Evolutionary conservation across 2,329 filamentous ascomycete species (phyloP), one percentile per base, ranked within the genome.

Genomic region (Xylaria sp.): DNA sequence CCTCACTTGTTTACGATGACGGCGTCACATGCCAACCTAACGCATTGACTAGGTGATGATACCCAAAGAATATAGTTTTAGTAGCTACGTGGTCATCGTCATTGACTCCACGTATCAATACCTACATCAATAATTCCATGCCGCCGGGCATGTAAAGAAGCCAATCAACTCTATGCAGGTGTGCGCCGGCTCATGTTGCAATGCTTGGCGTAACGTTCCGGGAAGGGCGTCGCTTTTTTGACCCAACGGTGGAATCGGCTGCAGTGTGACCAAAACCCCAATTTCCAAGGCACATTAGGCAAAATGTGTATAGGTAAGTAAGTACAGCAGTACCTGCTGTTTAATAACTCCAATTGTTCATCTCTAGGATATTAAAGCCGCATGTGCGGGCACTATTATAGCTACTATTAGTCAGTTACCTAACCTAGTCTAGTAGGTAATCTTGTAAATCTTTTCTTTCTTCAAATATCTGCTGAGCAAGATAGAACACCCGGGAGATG

Each of bases 221-320:
- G 34, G 14, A 32, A 53, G 54, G 7, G 24, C 24, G 24, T 27
- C 24, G 34, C n/a, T 51, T 17, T 51, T 24, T 32, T 53, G 11
- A 1, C 11, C 24, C 3, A 42, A 51, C 61, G n/a, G 53, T 24
- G 21, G 19, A 17, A 54, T 57, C 34, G 19, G 9, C 30, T 61
- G 66, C 53, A 51, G 32, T 61, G 51, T 65, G 57, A 58, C 51
- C 21, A 12, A 32, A 39, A 1, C 45, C 45, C 17, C 54, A 64
- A 67, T 67, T 67, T 67, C 54, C 55, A 59, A 50, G 19, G 50
- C 54, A 59, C 48, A 59, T 64, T 19, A 60, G 60, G 45, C 58
- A 61, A 55, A 58, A 63, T 57, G 32, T 36, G 34, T 32, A 42
- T 36, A 48, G 24, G 1, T 54, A 30, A 6, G 9, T 42, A n/a